phyloP scores from a whole-genome alignment of 768 basidiomycete genomes.

The Tricholoma furcatifolium region DNA sequence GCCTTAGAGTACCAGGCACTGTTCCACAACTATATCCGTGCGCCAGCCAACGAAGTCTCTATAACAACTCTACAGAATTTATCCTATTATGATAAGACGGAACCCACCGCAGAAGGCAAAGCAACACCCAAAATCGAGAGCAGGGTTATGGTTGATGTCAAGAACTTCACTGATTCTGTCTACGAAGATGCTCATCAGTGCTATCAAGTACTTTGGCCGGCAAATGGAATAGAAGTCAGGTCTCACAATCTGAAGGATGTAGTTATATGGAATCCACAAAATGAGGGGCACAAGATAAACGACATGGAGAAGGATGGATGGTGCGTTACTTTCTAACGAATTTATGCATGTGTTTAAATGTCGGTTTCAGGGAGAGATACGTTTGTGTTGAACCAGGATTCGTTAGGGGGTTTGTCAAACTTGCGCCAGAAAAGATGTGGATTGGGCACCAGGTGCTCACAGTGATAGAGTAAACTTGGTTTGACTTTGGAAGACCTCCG shows the following conservation, averaged over 20 bases:
- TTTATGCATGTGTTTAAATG: background rate
- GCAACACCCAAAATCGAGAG: slow-evolving; percentile 53
- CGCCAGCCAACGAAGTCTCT: slow-evolving; percentile 56
- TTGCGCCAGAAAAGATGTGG: slow-evolving; percentile 71
- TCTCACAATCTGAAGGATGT: slow-evolving; percentile 68
- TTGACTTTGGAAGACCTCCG: too few relatives aligned
- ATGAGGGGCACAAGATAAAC: slow-evolving; percentile 66
- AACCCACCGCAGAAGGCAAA: slow-evolving; percentile 48
- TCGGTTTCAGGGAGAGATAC: slow-evolving; percentile 69
- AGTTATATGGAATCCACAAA: slow-evolving; percentile 94
- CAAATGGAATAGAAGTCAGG: slow-evolving; percentile 52
- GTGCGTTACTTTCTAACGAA: slow-evolving; percentile 41
- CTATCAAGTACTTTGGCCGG: slow-evolving; percentile 62
- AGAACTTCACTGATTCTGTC: slow-evolving; percentile 67
- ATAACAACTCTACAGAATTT: slow-evolving; percentile 65
- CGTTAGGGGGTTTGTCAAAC: slow-evolving; percentile 67
- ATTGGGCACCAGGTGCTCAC: slow-evolving; percentile 71
- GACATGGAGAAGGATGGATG: slow-evolving; percentile 93
- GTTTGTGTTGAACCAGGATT: slow-evolving; percentile 92
- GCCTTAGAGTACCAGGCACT: slow-evolving; percentile 87
- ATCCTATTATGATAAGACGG: slow-evolving; percentile 81
- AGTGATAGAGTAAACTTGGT: too few relatives aligned
- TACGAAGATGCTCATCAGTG: slow-evolving; percentile 62
- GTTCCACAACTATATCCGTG: slow-evolving; percentile 86
- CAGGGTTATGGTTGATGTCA: slow-evolving; percentile 66